These are phyloP conservation scores for California macrophylla DNA, from an alignment of 441 rosid genomes.

Conservation along the genomic window DNA sequence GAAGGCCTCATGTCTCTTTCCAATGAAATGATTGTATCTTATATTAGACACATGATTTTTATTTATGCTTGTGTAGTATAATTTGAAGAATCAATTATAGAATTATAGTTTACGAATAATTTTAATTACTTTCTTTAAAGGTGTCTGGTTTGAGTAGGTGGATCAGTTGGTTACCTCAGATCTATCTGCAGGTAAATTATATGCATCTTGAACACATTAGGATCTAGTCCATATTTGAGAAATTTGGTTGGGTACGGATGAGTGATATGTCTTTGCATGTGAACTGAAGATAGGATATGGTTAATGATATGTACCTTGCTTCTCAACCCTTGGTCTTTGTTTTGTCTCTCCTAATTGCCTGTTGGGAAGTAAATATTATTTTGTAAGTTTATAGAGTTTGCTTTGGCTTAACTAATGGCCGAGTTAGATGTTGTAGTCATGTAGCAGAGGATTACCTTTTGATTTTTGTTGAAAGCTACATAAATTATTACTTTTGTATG, in stretches of 20 bases:
- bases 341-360: slow-evolving; percentile 1
- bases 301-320: not conserved
- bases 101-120: too few species aligned
- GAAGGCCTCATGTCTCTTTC: not conserved
- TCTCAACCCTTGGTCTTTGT: not conserved
- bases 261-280: not conserved
- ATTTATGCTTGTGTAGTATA: not conserved
- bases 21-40: not conserved
- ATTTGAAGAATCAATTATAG: not conserved
- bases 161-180: not conserved
- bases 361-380: not conserved
- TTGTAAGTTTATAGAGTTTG: not conserved
- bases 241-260: not conserved
- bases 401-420: not conserved
- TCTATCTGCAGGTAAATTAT: not conserved
- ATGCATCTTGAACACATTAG: not conserved
- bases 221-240: not conserved
- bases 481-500: not conserved
- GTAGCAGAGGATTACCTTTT: not conserved
- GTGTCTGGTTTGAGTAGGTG: not conserved
- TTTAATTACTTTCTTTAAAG: not conserved
- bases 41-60: too few species aligned
- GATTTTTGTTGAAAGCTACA: not conserved
- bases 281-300: not conserved
- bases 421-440: not conserved